These are phyloP conservation scores for Penicillium sp. DNA, from an alignment of 2,329 filamentous ascomycete genomes.

Conservation along the genomic window DNA sequence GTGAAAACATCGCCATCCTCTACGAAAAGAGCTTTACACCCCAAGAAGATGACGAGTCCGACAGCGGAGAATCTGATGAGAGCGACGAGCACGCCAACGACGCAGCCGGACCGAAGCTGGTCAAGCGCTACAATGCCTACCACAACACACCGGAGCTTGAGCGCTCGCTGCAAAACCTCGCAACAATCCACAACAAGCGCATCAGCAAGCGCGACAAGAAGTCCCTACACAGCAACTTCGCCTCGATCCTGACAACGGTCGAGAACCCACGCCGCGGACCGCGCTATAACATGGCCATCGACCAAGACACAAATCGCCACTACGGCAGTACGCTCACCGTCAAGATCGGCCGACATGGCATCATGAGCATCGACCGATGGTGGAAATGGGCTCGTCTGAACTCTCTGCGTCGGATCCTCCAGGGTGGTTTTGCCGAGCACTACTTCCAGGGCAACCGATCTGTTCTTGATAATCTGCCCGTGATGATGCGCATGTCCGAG, in stretches of 20 bases:
- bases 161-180: slow-evolving; percentile 55
- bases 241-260: slow-evolving; percentile 61
- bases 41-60: slow-evolving; percentile 55
- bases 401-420: slow-evolving; percentile 56
- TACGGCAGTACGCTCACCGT: slow-evolving; percentile 61
- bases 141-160: slow-evolving; percentile 59
- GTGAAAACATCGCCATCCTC: slow-evolving; percentile 73
- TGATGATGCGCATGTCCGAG: slow-evolving; percentile 34
- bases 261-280: slow-evolving; percentile 63
- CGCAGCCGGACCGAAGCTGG: slow-evolving; percentile 37
- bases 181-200: slow-evolving; percentile 55
- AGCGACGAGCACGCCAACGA: slow-evolving; percentile 43
- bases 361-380: slow-evolving; percentile 65
- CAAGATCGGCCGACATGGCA: slow-evolving; percentile 52
- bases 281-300: slow-evolving; percentile 59
- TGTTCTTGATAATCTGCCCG: slow-evolving; percentile 56
- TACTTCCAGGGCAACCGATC: slow-evolving; percentile 57
- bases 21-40: slow-evolving; percentile 67
- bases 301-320: slow-evolving; percentile 54
- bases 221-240: slow-evolving; percentile 60
- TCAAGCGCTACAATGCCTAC: slow-evolving; percentile 65
- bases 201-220: slow-evolving; percentile 64
- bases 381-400: slow-evolving; percentile 65
- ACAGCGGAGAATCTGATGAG: slow-evolving; percentile 37
- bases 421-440: slow-evolving; percentile 58